A percentile compares a stretch with the other conserved stretches of the same genome.
These are phyloP conservation scores for Microbotryum silenes-acaulis DNA, from an alignment of 1,284 basidiomycete species.

Conservation along the genomic window DNA sequence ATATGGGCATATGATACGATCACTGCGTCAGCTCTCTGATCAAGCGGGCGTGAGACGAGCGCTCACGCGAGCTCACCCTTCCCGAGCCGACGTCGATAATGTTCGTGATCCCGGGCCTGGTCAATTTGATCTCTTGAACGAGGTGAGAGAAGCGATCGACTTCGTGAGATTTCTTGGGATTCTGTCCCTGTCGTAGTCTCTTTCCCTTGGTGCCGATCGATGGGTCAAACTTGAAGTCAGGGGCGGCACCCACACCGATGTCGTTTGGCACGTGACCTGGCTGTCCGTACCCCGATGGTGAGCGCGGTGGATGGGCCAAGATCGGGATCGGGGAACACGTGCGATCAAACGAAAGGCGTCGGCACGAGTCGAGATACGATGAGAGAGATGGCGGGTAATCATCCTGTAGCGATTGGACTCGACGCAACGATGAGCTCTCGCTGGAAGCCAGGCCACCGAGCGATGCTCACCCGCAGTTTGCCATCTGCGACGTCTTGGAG, in stretches of 20 bases:
- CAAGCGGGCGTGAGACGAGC: no score
- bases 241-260: no score
- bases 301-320: constrained; percentile 4
- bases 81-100: constrained; percentile 29
- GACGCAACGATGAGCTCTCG: no score
- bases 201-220: not conserved
- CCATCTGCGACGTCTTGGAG: constrained; percentile 7
- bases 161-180: constrained; percentile 30
- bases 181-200: constrained; percentile 5
- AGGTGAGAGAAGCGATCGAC: constrained; percentile 9
- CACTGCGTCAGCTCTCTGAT: no score
- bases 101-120: constrained; percentile 1
- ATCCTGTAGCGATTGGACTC: not conserved
- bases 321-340: constrained; percentile 16
- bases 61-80: constrained; percentile 8
- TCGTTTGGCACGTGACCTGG: not conserved
- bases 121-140: constrained; percentile 5
- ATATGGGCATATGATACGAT: not conserved
- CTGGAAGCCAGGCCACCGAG: not conserved
- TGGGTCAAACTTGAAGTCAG: not conserved
- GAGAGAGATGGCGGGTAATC: constrained; percentile 6
- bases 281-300: not conserved
- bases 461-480: not conserved
- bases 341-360: constrained; percentile 19
- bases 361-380: constrained; percentile 6